Evolutionary conservation across 2,329 filamentous ascomycete genomes (phyloP), one percentile per base, ranked within the genome.

Genomic region (Penicillium sp.): DNA sequence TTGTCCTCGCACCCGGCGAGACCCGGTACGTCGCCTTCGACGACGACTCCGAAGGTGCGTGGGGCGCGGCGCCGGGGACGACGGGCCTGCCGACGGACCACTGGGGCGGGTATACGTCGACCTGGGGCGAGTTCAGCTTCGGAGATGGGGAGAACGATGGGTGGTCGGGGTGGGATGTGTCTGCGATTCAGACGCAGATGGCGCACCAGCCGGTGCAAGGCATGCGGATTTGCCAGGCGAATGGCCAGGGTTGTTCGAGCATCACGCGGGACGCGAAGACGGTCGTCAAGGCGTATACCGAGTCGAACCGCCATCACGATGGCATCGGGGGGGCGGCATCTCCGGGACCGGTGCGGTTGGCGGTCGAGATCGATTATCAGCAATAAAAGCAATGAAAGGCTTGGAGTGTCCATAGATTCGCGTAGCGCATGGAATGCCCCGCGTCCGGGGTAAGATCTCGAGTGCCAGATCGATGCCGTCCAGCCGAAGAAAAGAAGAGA

Each of bases 81-180:
- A 35, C 42, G 9, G 39, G 45, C 4, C 47, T 67, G 4, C 63
- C 63, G 7, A 60, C 41, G 4, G 53, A 59, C 18, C 28, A 44
- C 4, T 57, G 42, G 27, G 65, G 65, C n/a, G 62, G 57, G 6
- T 64, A 62, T 34, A 55, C 60, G 6, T 57, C 51, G 16, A 67
- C 64, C 18, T 69, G 64, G 64, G 64, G 64, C 9, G 65, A 69
- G 36, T 68, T 67, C 20, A 59, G 60, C 15, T 66, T 69, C 27
- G 62, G 58, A 4, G 56, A 60, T 43, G 16, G 39, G 1, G 49
- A 51, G 31, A 68, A 68, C 43, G 36, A 50, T 13, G 56, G 53
- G 3, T 67, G 63, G 62, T 65, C 62, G 5, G 65, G 65, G 1
- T 68, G 62, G 47, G 65, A 69, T 51, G 65, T 68, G n/a, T 68